A percentile compares a stretch with the other conserved stretches of the same genome.
Conservation (phyloP, 2,329 filamentous ascomycete genomes). For the Kalaharituber pfeilii region DNA sequence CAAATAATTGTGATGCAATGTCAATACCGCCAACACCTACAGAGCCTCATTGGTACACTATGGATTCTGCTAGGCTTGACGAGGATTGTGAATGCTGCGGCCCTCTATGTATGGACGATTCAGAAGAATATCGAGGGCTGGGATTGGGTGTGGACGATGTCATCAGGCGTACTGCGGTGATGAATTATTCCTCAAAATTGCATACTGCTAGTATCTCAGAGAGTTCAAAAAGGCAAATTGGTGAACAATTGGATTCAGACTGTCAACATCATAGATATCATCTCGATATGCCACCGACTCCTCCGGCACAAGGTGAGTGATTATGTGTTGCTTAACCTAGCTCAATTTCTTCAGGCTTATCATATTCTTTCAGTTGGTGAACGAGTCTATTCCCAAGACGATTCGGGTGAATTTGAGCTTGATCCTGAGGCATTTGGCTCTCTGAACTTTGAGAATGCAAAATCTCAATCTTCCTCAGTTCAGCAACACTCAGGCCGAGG, state of each 20-base stretch:
- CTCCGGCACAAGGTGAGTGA: constrained; percentile 16
- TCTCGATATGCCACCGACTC: constrained; percentile 17
- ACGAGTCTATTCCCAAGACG: constrained; percentile 9
- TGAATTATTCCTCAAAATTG: constrained; percentile 10
- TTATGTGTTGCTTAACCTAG: constrained; percentile 6
- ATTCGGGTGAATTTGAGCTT: constrained; percentile 18
- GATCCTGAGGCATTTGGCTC: constrained; percentile 22
- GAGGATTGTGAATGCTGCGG: constrained; percentile 12
- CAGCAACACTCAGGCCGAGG: constrained; percentile 19
- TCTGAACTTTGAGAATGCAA: constrained; percentile 18
- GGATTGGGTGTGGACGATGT: constrained; percentile 14
- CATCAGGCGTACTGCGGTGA: constrained; percentile 9
- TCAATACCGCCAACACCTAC: constrained; percentile 15
- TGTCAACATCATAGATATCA: constrained; percentile 13
- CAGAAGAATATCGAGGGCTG: constrained; percentile 10
- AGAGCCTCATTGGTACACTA: constrained; percentile 10
- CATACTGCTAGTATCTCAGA: constrained; percentile 7
- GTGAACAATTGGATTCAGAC: constrained; percentile 2
- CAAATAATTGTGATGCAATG: constrained; percentile 10
- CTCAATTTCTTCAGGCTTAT: constrained; percentile 4
- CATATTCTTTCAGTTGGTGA: constrained; percentile 9
- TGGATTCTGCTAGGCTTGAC: constrained; percentile 8
- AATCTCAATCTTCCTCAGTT: constrained; percentile 5
- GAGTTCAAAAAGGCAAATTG: not conserved
- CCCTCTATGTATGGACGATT: constrained; percentile 4